Base-by-base conservation (phyloP, 2,329 filamentous ascomycete species). In the Xylaria sp. region DNA sequence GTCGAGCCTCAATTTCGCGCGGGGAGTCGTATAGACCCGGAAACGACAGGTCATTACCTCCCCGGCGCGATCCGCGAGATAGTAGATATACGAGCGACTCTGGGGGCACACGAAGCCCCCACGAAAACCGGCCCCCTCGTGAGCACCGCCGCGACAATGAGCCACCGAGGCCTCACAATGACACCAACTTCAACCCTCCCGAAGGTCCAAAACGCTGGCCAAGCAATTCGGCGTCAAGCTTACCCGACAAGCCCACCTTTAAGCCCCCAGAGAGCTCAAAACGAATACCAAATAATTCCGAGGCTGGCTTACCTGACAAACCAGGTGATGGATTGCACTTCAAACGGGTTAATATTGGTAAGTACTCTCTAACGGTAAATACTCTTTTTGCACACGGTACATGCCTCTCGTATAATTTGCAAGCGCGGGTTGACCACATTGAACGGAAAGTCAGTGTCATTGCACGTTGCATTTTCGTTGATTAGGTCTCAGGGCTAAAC, bases 11-110 rank as follows among this genome's bases (percentile, higher is more conserved):
- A 10, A 60, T 35, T 16, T 4, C 54, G 16, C 63, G 35, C n/a
- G 47, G 55, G 35, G 70, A 73, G 3, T 61, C 65, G 5, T 71
- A 69, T 48, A 71, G 60, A 40, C 61, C 21, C 0, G 73, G 72
- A 5, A 73, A 76, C 37, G 74, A 76, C 0, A 66, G 77, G 48
- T 59, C 71, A 10, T 65, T 66, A 2, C 69, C 67, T 21, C 51
- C 23, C 16, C 65, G 59, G 44, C 71, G 66, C 50, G 70, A 75
- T 58, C 68, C 69, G 5, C 57, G 66, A 21, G 69, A 73, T 18
- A 18, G 16, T 5, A 66, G 55, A 51, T 50, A 63, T 23, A 21
- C 29, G 21, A n/a, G 18, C n/a, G 65, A 63, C 3, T 3, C 42
- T 16, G 40, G 42, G 27, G 68, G 60, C 2, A 23, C 25, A 12